These are phyloP conservation scores for Candida dajiaensis DNA, from an alignment of 805 yeast genomes.

Conservation along the genomic window DNA sequence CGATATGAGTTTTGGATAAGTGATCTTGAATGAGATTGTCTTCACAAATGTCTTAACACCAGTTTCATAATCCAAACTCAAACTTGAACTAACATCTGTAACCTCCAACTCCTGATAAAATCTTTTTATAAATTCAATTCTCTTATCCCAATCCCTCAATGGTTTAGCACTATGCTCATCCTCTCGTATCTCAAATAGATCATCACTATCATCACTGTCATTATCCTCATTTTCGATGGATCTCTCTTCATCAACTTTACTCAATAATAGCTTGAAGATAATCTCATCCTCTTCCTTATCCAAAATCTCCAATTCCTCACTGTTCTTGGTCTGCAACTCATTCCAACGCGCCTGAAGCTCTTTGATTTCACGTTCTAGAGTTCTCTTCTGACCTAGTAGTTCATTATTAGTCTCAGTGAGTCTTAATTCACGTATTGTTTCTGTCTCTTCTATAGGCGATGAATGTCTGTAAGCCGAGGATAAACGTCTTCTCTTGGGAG, in stretches of 20 bases:
- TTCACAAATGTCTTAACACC: constrained; percentile 11
- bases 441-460: not conserved
- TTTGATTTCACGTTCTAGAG: constrained; percentile 13
- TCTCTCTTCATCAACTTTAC: not conserved
- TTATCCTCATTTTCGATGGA: constrained; percentile 3
- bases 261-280: constrained; percentile 6
- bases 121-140: constrained; percentile 17
- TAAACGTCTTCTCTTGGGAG: not conserved
- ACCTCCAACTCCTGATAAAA: constrained; percentile 20
- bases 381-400: constrained; percentile 1
- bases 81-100: constrained; percentile 7
- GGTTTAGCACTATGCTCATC: constrained; percentile 17
- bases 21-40: constrained; percentile 14
- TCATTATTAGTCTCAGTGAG: not conserved
- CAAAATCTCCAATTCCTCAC: constrained; percentile 3
- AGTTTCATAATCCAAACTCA: constrained; percentile 12
- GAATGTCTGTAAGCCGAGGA: not conserved
- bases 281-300: constrained; percentile 11
- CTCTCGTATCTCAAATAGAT: constrained; percentile 3
- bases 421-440: not conserved
- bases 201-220: constrained; percentile 4
- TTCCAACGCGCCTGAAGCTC: constrained; percentile 17
- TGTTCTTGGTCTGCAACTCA: constrained; percentile 9
- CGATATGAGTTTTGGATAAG: constrained; percentile 7
- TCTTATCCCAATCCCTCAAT: constrained; percentile 16